Conservation (phyloP, 805 yeast species). For the Jamesozyma lodderae region DNA sequence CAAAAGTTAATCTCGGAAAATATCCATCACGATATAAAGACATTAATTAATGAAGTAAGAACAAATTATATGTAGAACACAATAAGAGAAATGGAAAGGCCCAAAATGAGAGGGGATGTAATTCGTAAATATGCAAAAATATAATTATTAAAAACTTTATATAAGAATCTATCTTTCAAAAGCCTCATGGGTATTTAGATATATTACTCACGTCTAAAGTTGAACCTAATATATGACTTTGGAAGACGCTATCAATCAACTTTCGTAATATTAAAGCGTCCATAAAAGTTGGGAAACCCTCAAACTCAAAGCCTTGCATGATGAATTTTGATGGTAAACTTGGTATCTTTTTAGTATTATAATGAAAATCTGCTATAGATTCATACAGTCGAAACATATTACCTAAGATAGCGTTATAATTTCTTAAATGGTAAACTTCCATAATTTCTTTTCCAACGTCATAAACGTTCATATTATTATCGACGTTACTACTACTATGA, state of each 20-base stretch:
- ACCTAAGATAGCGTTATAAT: slow-evolving; percentile 27
- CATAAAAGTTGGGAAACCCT: slow-evolving; percentile 27
- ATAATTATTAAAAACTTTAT: too few relatives aligned
- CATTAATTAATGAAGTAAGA: slow-evolving; percentile 22
- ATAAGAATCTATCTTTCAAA: neutral
- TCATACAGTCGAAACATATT: slow-evolving; percentile 26
- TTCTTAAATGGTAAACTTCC: slow-evolving; percentile 27
- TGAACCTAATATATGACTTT: slow-evolving; percentile 18
- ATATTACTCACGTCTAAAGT: slow-evolving; percentile 16
- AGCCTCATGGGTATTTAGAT: slow-evolving; percentile 5
- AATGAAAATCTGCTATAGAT: slow-evolving; percentile 27
- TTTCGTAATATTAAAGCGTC: slow-evolving; percentile 21
- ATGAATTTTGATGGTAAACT: slow-evolving; percentile 18
- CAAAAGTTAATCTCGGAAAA: slow-evolving; percentile 25
- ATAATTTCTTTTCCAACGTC: slow-evolving; percentile 23
- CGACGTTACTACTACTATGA: slow-evolving; percentile 1
- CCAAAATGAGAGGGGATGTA: neutral
- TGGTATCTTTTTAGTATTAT: slow-evolving; percentile 18
- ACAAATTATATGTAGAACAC: slow-evolving; percentile 18
- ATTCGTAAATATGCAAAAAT: neutral
- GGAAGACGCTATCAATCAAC: slow-evolving; percentile 21
- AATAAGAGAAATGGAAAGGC: neutral
- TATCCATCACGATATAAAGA: slow-evolving; percentile 16
- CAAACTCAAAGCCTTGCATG: slow-evolving; percentile 23
- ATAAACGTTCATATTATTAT: slow-evolving; percentile 1